A percentile compares a stretch with the other conserved stretches of the same genome.
These are phyloP conservation scores for Penicillium waksmanii DNA, from an alignment of 495 filamentous ascomycete species.

Conservation along the genomic window DNA sequence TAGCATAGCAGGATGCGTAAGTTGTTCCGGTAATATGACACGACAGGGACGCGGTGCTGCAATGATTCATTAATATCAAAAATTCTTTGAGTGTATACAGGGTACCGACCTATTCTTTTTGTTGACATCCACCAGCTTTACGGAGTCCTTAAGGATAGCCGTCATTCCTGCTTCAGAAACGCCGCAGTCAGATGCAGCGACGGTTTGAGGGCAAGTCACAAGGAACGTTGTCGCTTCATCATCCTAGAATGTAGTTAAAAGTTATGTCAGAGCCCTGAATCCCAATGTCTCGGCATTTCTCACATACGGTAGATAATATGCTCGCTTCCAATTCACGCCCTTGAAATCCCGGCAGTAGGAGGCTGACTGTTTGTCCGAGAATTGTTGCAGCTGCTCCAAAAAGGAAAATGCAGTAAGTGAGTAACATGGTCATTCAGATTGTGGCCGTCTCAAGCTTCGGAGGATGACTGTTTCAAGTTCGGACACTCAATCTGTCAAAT, in stretches of 20 bases:
- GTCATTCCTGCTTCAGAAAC: too few species aligned
- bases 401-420: not conserved
- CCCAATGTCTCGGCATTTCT: too few species aligned
- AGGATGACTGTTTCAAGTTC: too few species aligned
- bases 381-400: not conserved
- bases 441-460: too few species aligned
- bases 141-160: too few species aligned
- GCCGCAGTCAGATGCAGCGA: too few species aligned
- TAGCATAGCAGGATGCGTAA: slow-evolving; percentile 3
- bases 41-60: slow-evolving; percentile 1
- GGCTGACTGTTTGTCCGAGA: not conserved
- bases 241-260: not conserved
- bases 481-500: too few species aligned
- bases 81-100: too few species aligned
- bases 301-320: not conserved
- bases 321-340: not conserved
- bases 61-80: too few species aligned
- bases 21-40: slow-evolving; percentile 4
- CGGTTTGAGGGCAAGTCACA: not conserved
- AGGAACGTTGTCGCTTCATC: not conserved
- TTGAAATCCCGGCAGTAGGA: not conserved
- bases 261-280: not conserved
- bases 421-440: not conserved
- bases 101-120: too few species aligned
- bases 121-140: too few species aligned